Evolutionary conservation across 345 rosid species (phyloP).

Genomic region (Balakata baccata): DNA sequence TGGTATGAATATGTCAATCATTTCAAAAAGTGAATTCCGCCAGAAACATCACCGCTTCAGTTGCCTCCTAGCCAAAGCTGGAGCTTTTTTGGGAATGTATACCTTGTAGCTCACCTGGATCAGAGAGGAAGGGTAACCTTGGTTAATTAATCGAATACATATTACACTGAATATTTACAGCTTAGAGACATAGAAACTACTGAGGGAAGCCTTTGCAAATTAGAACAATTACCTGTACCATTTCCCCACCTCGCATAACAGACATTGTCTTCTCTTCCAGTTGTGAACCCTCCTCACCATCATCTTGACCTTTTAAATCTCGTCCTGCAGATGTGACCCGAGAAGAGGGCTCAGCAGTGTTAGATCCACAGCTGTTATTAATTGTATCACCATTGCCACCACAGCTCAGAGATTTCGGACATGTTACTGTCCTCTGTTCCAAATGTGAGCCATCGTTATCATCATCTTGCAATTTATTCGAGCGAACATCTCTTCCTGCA

Average conservation of each 20-base stretch:
- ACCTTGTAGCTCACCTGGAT: slow-evolving; percentile 83
- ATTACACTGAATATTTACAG: neutral
- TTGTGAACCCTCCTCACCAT: slow-evolving; percentile 44
- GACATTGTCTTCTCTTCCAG: slow-evolving; percentile 81
- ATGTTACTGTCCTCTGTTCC: slow-evolving; percentile 67
- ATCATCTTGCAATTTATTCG: slow-evolving; percentile 37
- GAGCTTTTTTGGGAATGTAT: slow-evolving; percentile 72
- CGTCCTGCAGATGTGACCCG: slow-evolving; percentile 18
- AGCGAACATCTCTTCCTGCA: slow-evolving; percentile 20
- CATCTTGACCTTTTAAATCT: slow-evolving; percentile 33
- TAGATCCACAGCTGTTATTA: slow-evolving; percentile 5
- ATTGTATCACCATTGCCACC: neutral
- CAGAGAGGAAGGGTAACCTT: neutral
- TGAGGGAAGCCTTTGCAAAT: neutral
- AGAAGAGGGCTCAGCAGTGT: slow-evolving; percentile 32
- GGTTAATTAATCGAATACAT: neutral
- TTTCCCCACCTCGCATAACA: slow-evolving; percentile 80
- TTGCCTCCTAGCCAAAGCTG: slow-evolving; percentile 69
- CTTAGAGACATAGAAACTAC: neutral
- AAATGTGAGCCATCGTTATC: slow-evolving; percentile 38
- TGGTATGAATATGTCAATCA: neutral
- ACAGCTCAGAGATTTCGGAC: slow-evolving; percentile 13
- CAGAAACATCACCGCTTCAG: slow-evolving; percentile 32
- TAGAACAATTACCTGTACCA: slow-evolving; percentile 59
- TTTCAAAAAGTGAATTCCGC: neutral